A percentile compares a stretch with the other conserved stretches of the same genome.
phyloP scores from a whole-genome alignment of 345 rosid genomes.

The Eutrema yunnanense region DNA sequence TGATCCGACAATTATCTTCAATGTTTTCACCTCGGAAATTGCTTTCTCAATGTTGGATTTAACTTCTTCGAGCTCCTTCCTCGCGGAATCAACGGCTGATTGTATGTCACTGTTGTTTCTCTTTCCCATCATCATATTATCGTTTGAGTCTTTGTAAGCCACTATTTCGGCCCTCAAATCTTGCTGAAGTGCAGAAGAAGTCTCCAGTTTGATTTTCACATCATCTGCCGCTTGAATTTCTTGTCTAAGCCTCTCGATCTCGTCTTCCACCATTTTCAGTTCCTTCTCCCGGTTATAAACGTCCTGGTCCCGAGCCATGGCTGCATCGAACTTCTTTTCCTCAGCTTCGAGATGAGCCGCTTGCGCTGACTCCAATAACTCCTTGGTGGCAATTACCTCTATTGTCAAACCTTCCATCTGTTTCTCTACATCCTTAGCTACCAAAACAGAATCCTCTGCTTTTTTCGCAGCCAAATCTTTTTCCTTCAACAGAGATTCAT shows the following conservation, averaged over 20 bases:
- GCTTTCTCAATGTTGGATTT: conserved; percentile 72
- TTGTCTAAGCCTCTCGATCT: conserved; percentile 58
- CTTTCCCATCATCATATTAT: conserved; percentile 28
- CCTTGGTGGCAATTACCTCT: conserved; percentile 69
- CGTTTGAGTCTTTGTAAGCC: conserved; percentile 45
- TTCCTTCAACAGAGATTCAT: conserved; percentile 46
- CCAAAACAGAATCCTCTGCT: conserved; percentile 57
- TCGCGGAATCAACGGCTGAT: conserved; percentile 60
- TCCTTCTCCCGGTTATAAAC: conserved; percentile 70
- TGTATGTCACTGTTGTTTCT: conserved; percentile 48
- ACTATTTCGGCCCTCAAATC: conserved; percentile 75
- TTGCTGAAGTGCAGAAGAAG: conserved; percentile 53
- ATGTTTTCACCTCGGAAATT: conserved; percentile 54
- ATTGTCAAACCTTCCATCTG: conserved; percentile 71
- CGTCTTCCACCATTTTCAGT: conserved; percentile 76
- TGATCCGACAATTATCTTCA: conserved; percentile 64
- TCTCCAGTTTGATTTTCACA: conserved; percentile 60
- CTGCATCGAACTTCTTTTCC: conserved; percentile 65
- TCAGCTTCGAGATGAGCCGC: conserved; percentile 85
- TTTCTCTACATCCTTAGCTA: conserved; percentile 76
- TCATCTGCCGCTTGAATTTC: conserved; percentile 63
- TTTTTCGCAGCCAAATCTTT: conserved; percentile 53
- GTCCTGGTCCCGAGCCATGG: conserved; percentile 75
- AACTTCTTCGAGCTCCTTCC: conserved; percentile 78
- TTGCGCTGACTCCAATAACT: conserved; percentile 77